Evolutionary conservation across 345 rosid species (phyloP).

Genomic region (Erysimum cheiranthoides): DNA sequence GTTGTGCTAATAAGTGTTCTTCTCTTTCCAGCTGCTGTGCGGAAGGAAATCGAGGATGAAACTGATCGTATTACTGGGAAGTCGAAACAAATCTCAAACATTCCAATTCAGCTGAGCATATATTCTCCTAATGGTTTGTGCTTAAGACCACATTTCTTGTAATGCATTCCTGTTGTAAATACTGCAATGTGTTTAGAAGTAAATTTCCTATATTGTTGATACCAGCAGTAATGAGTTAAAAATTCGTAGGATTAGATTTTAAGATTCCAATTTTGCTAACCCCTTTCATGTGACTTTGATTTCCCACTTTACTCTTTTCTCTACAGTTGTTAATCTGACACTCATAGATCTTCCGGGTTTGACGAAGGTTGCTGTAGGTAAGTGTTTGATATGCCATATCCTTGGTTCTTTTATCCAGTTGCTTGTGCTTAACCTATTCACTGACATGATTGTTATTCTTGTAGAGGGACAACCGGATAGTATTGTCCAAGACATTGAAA

Average conservation of each 20-base stretch:
- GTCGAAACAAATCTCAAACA: conserved; percentile 65
- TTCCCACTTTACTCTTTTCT: conserved; percentile 31
- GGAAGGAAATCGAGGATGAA: conserved; percentile 71
- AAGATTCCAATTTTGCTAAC: background rate
- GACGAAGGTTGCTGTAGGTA: conserved; percentile 99
- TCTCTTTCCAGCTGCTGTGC: conserved; percentile 60
- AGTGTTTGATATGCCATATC: conserved; percentile 41
- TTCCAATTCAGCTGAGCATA: conserved; percentile 71
- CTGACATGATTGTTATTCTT: conserved; percentile 43
- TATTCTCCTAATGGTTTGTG: conserved; percentile 84
- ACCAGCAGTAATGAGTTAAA: conserved; percentile 10
- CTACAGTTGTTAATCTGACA: conserved; percentile 94
- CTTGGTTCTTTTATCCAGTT: conserved; percentile 40
- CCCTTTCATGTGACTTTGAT: background rate
- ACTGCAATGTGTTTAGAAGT: background rate
- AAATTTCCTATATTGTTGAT: background rate
- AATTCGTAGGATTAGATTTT: background rate
- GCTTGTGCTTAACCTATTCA: background rate
- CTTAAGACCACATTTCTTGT: conserved; percentile 6
- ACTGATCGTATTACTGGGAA: conserved; percentile 75
- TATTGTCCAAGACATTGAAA: conserved; percentile 94
- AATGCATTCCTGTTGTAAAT: background rate
- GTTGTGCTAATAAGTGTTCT: conserved; percentile 29
- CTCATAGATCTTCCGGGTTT: conserved; percentile 99
- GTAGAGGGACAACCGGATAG: conserved; percentile 93